These are phyloP conservation scores for Carex parvula DNA, from an alignment of 176 grass and related monocot species.

Conservation along the genomic window DNA sequence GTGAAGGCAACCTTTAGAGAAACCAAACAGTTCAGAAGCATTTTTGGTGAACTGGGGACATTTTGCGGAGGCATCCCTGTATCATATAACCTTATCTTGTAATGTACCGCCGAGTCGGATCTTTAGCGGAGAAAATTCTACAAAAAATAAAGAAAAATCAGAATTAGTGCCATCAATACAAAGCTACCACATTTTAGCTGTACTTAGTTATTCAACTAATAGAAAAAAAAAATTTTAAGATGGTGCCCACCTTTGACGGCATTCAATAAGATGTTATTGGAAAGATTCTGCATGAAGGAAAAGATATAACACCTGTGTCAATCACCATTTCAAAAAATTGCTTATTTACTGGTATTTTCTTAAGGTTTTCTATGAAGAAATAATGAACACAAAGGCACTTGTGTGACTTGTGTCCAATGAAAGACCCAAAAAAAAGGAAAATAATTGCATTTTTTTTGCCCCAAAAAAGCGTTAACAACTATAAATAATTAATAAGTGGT, in stretches of 20 bases:
- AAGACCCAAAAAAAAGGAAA: not conserved
- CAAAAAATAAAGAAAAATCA: not conserved
- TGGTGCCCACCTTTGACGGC: constrained; percentile 64
- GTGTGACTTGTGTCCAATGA: not conserved
- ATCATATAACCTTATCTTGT: constrained; percentile 76
- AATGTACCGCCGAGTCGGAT: constrained; percentile 77
- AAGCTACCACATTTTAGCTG: not conserved
- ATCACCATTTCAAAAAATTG: not conserved
- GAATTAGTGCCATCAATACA: not conserved
- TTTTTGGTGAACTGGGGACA: constrained; percentile 58
- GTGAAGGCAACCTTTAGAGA: constrained; percentile 62
- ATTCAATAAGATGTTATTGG: constrained; percentile 69
- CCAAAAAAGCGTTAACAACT: not conserved
- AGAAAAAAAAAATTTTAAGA: not conserved
- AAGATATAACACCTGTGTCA: constrained; percentile 30
- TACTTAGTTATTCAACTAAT: constrained; percentile 3
- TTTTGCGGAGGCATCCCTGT: constrained; percentile 31
- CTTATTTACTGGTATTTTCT: not conserved
- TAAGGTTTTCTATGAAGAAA: not conserved
- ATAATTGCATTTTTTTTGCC: not conserved
- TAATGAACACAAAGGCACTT: not conserved
- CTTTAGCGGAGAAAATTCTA: constrained; percentile 89
- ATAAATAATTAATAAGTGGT: constrained; percentile 6
- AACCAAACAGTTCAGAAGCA: constrained; percentile 68
- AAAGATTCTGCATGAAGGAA: constrained; percentile 62